phyloP scores from a whole-genome alignment of 441 rosid genomes.

The Erysimum pusillum region DNA sequence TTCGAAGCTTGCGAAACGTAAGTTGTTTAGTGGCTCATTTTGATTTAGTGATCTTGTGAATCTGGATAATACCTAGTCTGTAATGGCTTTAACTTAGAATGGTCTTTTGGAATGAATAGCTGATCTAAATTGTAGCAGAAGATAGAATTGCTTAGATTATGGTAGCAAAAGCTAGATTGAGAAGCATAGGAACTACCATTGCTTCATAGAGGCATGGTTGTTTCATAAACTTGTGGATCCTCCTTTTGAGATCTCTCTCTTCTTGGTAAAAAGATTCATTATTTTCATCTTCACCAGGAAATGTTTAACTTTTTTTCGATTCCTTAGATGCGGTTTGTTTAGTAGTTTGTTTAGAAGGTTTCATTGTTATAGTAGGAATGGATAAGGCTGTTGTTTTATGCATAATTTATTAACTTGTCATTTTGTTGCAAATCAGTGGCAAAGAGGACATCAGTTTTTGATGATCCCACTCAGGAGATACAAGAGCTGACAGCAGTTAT shows the following conservation, averaged over 20 bases:
- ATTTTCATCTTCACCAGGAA: neutral
- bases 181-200: slow-evolving; percentile 14
- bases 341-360: slow-evolving; percentile 10
- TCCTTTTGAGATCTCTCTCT: slow-evolving; percentile 16
- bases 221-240: slow-evolving; percentile 5
- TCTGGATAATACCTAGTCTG: slow-evolving; percentile 9
- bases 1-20: slow-evolving; percentile 67
- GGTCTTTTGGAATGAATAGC: slow-evolving; percentile 10
- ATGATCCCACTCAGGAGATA: slow-evolving; percentile 92
- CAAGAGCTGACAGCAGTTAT: slow-evolving; percentile 88
- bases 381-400: neutral
- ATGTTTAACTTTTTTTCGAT: neutral
- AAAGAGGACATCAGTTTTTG: slow-evolving; percentile 90
- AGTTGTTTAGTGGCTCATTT: slow-evolving; percentile 34
- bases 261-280: neutral
- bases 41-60: slow-evolving; percentile 12
- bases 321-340: neutral
- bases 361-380: slow-evolving; percentile 9
- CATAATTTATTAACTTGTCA: neutral
- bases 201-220: neutral
- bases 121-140: slow-evolving; percentile 20
- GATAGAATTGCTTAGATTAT: slow-evolving; percentile 10
- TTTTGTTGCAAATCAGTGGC: slow-evolving; percentile 64
- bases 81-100: slow-evolving; percentile 20
- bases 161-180: slow-evolving; percentile 3